Evolutionary conservation across 345 rosid species (phyloP), one percentile per base, ranked within the genome.

Genomic region (Syzygium aromaticum): DNA sequence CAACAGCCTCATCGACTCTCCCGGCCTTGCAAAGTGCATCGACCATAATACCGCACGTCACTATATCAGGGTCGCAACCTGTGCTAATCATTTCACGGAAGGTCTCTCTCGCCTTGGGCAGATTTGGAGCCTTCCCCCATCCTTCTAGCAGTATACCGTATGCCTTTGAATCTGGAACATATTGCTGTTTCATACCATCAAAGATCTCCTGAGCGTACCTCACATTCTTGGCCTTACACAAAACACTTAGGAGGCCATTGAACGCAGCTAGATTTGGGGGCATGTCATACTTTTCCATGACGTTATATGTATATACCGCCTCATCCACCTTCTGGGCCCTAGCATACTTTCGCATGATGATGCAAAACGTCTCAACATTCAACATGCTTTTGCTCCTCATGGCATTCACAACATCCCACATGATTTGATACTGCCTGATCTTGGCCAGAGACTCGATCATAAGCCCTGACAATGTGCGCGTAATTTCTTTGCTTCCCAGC

Each of bases 201-300:
- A 97, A 96, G 38, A 97, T 92, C 91, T 95, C 98, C 53, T 97
- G 98, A 25, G 98, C 99, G 88, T 94, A 95, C 92, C 98, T 94
- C 89, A 97, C 96, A 87, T 96, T 94, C 93, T 94, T 96, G 57
- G 96, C 94, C 90, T 97, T 97, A 90, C 99, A 96, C 80, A 97
- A 90, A 87, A 98, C 96, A 89, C 99, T 96, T 56, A 97, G 89
- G 90, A 97, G 90, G 57, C 97, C 95, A 43, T 92, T 97, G 83
- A 97, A 96, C 0, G 99, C 97, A 2, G 92, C 96, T 64, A 95
- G 87, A 87, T 96, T 96, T 1, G 92, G 96, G 1, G 89, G 87
- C 17, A 97, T 90, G 46, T 85, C 93, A 85, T 95, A 94, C 91
- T 96, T 97, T 87, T 92, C 98, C 98, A 97, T 97, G 51, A 95